phyloP scores from a whole-genome alignment of 1,284 basidiomycete genomes.

The Naganishia albida region DNA sequence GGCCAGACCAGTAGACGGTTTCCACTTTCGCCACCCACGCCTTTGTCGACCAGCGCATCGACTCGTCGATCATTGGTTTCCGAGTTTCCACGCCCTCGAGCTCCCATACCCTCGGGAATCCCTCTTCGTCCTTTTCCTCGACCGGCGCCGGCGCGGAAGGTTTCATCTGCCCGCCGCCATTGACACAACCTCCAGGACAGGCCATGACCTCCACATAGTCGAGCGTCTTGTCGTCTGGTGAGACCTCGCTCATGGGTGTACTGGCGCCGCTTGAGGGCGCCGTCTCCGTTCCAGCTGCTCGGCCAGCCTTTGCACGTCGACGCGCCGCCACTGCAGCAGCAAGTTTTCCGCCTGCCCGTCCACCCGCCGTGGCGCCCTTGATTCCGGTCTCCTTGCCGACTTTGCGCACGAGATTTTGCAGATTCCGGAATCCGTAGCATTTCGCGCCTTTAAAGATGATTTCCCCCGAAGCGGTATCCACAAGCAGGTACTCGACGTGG shows the following conservation, averaged over 20 bases:
- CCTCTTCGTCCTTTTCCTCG: slow-evolving; percentile 61
- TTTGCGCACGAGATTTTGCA: slow-evolving; percentile 95
- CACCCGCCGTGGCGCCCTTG: slow-evolving; percentile 55
- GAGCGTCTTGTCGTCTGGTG: slow-evolving; percentile 63
- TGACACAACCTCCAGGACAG: slow-evolving; percentile 95
- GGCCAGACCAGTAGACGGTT: slow-evolving; percentile 67
- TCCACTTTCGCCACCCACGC: slow-evolving; percentile 79
- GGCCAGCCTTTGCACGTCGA: slow-evolving; percentile 46
- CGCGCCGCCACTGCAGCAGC: slow-evolving; percentile 52
- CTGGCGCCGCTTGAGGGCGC: slow-evolving; percentile 39
- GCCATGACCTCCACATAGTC: slow-evolving; percentile 99
- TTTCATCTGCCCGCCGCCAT: slow-evolving; percentile 92
- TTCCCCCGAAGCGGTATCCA: slow-evolving; percentile 57
- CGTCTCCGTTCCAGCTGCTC: slow-evolving; percentile 36
- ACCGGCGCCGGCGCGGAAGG: slow-evolving; percentile 42
- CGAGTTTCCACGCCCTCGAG: slow-evolving; percentile 48
- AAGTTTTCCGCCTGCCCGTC: slow-evolving; percentile 38
- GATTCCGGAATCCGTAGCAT: slow-evolving; percentile 95
- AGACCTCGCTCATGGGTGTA: slow-evolving; percentile 33
- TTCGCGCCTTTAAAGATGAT: slow-evolving; percentile 88
- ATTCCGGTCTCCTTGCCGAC: slow-evolving; percentile 83
- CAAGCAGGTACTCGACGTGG: slow-evolving; percentile 67
- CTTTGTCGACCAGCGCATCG: slow-evolving; percentile 56
- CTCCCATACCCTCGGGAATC: slow-evolving; percentile 62
- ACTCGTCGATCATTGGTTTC: slow-evolving; percentile 50